Conservation (phyloP, 192 early-diverging fungal species). For the Mortierella claussenii region DNA sequence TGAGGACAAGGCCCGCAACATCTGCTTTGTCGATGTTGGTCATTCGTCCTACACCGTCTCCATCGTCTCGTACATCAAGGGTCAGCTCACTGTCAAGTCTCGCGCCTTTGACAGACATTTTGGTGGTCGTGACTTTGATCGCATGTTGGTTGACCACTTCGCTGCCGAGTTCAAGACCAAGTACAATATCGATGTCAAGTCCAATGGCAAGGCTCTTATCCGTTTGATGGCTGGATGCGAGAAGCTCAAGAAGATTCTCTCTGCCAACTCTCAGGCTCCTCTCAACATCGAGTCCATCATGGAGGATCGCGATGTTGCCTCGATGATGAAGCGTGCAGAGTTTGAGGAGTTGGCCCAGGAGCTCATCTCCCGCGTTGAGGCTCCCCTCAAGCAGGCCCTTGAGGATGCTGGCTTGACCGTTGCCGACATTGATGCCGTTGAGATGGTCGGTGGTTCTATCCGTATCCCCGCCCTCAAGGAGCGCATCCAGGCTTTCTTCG, state of each 20-base stretch:
- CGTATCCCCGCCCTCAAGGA: slow-evolving; percentile 96
- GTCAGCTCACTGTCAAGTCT: slow-evolving; percentile 92
- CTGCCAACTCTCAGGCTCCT: slow-evolving; percentile 89
- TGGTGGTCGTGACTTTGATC: slow-evolving; percentile 96
- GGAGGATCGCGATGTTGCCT: slow-evolving; percentile 94
- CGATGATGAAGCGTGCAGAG: slow-evolving; percentile 84
- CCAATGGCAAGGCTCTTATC: slow-evolving; percentile 90
- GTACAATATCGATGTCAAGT: slow-evolving; percentile 93
- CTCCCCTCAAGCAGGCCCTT: slow-evolving; percentile 81
- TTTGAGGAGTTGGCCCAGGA: slow-evolving; percentile 86
- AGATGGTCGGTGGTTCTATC: slow-evolving; percentile 93
- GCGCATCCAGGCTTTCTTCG: slow-evolving; percentile 88
- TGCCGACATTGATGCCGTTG: slow-evolving; percentile 93
- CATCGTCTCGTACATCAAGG: slow-evolving; percentile 94
- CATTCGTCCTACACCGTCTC: slow-evolving; percentile 89
- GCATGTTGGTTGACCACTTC: slow-evolving; percentile 87
- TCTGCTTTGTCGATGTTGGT: slow-evolving; percentile 95
- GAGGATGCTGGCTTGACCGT: slow-evolving; percentile 75
- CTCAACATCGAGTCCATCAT: slow-evolving; percentile 96
- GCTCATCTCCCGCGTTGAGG: slow-evolving; percentile 75
- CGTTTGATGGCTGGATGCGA: slow-evolving; percentile 90
- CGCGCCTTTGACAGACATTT: slow-evolving; percentile 94
- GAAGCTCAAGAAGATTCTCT: slow-evolving; percentile 97
- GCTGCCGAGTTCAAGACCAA: slow-evolving; percentile 91
- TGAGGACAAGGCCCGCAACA: slow-evolving; percentile 91